These are phyloP conservation scores for Microbotryum saponariae DNA, from an alignment of 1,284 basidiomycete genomes.

Conservation along the genomic window DNA sequence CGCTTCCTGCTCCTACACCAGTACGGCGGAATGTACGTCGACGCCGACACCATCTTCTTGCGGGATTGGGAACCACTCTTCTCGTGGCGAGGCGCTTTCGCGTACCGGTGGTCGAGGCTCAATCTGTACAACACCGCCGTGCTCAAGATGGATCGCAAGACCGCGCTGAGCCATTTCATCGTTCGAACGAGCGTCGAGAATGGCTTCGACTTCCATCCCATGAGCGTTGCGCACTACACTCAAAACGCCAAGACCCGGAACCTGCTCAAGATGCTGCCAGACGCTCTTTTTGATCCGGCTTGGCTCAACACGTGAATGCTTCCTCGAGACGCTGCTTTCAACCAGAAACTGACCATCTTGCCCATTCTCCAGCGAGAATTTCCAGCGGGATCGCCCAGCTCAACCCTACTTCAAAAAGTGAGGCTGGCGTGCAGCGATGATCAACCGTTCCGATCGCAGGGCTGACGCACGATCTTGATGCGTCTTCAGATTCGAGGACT, in stretches of 20 bases:
- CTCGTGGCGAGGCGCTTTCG: constrained; percentile 77
- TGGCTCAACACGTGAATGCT: constrained; percentile 59
- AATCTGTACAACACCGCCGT: constrained; percentile 78
- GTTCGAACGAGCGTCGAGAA: not conserved
- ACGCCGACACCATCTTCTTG: constrained; percentile 76
- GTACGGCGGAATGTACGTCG: constrained; percentile 74
- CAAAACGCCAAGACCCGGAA: constrained; percentile 65
- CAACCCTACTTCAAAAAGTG: constrained; percentile 64
- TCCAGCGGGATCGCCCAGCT: constrained; percentile 68
- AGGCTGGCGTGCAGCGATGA: not conserved
- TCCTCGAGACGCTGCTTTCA: not conserved
- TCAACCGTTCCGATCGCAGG: not conserved
- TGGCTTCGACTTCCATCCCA: constrained; percentile 79
- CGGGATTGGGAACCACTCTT: constrained; percentile 83
- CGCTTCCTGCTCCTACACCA: constrained; percentile 74
- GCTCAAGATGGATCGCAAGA: constrained; percentile 69
- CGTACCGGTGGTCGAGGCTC: constrained; percentile 72
- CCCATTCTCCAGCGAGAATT: constrained; percentile 48
- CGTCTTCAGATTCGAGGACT: constrained; percentile 43
- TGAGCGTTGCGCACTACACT: constrained; percentile 68
- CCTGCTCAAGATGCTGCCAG: constrained; percentile 64
- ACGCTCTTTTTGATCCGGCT: constrained; percentile 74
- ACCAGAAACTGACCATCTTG: not conserved
- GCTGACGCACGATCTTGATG: not conserved
- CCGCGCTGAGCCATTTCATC: constrained; percentile 48